Conservation (phyloP, 345 rosid genomes). For the Excoecaria agallocha region DNA sequence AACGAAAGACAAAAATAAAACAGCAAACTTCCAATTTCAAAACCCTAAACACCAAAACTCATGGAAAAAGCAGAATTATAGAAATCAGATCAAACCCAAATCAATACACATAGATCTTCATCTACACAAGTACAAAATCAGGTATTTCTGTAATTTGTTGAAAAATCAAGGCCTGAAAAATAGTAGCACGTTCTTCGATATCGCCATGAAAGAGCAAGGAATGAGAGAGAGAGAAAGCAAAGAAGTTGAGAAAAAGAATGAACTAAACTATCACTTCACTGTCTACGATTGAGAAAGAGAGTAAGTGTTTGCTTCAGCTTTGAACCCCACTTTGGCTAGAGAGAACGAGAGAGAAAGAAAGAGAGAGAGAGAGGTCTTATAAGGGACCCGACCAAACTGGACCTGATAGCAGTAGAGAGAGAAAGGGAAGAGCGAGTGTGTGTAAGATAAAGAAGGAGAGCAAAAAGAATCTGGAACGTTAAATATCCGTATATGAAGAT, state of each 20-base stretch:
- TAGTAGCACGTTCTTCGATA: conserved; percentile 18
- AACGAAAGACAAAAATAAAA: neutral
- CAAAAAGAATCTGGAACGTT: conserved; percentile 36
- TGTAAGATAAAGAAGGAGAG: conserved; percentile 22
- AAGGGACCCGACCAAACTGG: conserved; percentile 50
- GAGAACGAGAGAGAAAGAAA: conserved; percentile 9
- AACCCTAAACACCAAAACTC: conserved; percentile 19
- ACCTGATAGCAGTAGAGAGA: conserved; percentile 38
- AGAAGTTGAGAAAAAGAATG: neutral
- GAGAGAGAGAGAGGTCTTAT: conserved; percentile 25
- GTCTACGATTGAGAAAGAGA: conserved; percentile 30
- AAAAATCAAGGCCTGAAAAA: neutral
- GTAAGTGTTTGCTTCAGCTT: neutral
- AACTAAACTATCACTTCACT: conserved; percentile 37
- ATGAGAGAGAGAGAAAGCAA: conserved; percentile 9
- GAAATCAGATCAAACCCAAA: conserved; percentile 29
- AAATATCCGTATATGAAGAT: conserved; percentile 34
- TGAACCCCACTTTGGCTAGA: neutral
- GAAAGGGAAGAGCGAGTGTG: conserved; percentile 4
- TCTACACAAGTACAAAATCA: conserved; percentile 9
- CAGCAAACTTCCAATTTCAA: conserved; percentile 26
- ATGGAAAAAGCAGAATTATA: neutral
- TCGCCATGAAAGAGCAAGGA: conserved; percentile 30
- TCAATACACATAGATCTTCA: conserved; percentile 20
- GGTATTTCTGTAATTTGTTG: conserved; percentile 8